phyloP scores from a whole-genome alignment of 1,284 basidiomycete genomes.

The Marasmius fiardii region DNA sequence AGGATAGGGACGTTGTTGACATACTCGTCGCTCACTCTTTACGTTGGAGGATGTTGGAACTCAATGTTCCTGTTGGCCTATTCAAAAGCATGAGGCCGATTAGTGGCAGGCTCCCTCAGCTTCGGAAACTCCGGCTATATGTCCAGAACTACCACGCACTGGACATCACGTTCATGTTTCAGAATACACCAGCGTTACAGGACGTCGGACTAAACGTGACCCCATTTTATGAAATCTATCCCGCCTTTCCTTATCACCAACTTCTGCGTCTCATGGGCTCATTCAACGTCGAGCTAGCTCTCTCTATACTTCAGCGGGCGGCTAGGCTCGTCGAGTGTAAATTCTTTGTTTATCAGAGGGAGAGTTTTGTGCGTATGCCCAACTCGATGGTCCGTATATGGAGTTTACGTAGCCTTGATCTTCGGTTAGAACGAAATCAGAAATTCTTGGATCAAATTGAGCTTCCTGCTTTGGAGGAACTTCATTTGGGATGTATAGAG shows the following conservation, averaged over 20 bases:
- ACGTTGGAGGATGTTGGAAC: not conserved
- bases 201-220: not conserved
- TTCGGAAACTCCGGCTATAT: not conserved
- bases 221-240: constrained; percentile 2
- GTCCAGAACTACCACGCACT: not conserved
- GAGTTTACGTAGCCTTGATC: not conserved
- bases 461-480: not conserved
- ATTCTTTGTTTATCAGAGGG: not conserved
- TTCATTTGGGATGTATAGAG: not conserved
- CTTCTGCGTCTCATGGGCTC: not conserved
- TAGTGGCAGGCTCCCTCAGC: not conserved
- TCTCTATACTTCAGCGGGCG: not conserved
- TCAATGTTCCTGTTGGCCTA: not conserved
- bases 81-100: not conserved
- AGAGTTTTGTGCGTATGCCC: not conserved
- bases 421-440: not conserved
- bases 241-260: not conserved
- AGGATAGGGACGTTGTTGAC: not conserved
- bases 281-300: not conserved
- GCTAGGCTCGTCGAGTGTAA: not conserved
- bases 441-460: not conserved
- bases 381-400: not conserved
- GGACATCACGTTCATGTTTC: not conserved
- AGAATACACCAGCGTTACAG: not conserved
- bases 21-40: not conserved